These are phyloP conservation scores for Colletotrichum neosansevieriae DNA, from an alignment of 2,329 filamentous ascomycete species.

Conservation along the genomic window DNA sequence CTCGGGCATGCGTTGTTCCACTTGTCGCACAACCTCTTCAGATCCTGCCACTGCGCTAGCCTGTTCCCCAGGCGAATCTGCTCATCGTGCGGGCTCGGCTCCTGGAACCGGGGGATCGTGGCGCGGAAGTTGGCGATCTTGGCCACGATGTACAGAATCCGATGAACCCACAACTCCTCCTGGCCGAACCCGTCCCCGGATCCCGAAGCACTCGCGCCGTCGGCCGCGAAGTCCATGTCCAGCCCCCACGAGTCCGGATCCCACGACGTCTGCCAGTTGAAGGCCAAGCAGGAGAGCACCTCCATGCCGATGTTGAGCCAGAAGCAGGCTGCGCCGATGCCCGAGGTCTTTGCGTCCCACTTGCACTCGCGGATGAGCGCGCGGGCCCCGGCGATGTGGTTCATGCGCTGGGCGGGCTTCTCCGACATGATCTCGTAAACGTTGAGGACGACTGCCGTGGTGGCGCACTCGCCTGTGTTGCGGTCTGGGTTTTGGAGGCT, in stretches of 20 bases:
- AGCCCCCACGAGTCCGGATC: constrained; percentile 92
- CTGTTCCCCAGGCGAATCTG: constrained; percentile 73
- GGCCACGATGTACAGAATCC: constrained; percentile 88
- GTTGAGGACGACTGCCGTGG: constrained; percentile 88
- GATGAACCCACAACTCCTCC: constrained; percentile 89
- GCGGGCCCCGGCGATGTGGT: constrained; percentile 86
- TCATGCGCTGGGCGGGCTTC: constrained; percentile 83
- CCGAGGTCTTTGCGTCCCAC: constrained; percentile 84
- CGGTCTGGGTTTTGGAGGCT: constrained; percentile 86
- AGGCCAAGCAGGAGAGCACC: constrained; percentile 86
- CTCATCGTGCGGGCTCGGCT: constrained; percentile 71
- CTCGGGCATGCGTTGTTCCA: constrained; percentile 85
- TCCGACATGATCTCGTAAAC: constrained; percentile 95
- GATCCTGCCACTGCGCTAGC: constrained; percentile 79
- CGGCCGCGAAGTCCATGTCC: constrained; percentile 74
- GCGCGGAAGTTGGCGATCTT: constrained; percentile 89
- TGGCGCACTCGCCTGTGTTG: constrained; percentile 86
- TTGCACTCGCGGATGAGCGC: constrained; percentile 90
- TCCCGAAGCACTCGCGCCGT: constrained; percentile 42
- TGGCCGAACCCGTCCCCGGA: constrained; percentile 56
- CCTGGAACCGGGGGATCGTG: constrained; percentile 71
- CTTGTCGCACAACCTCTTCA: constrained; percentile 84
- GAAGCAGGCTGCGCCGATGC: constrained; percentile 89
- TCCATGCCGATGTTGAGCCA: constrained; percentile 95
- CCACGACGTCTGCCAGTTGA: constrained; percentile 90